These are phyloP conservation scores for Lolium perenne DNA, from an alignment of 176 grass and related monocot genomes.

Conservation along the genomic window DNA sequence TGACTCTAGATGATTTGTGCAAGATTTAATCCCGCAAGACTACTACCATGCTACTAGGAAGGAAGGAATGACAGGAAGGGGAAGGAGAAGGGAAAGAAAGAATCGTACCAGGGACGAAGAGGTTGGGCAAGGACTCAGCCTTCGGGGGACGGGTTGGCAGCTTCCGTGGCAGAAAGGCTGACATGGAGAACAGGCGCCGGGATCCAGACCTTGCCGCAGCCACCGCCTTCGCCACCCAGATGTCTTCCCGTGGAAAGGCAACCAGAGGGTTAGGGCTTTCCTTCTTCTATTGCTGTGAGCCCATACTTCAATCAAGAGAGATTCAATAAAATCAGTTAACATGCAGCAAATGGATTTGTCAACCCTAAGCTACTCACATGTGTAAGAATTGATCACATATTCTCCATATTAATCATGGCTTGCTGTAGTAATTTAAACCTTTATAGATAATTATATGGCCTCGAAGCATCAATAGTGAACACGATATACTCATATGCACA, in stretches of 20 bases:
- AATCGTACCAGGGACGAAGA: conserved; percentile 77
- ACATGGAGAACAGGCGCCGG: conserved; percentile 75
- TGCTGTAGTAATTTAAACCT: too few species aligned
- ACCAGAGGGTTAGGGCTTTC: conserved; percentile 16
- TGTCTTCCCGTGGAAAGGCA: not conserved
- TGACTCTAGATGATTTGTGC: conserved; percentile 6
- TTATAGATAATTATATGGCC: too few species aligned
- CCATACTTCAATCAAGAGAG: too few species aligned
- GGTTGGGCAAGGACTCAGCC: conserved; percentile 69
- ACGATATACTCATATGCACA: too few species aligned
- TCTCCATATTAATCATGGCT: too few species aligned
- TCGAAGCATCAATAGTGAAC: too few species aligned
- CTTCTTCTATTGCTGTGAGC: too few species aligned
- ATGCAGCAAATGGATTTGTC: too few species aligned
- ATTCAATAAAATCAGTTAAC: too few species aligned
- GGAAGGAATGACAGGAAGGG: not conserved
- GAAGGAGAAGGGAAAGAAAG: not conserved
- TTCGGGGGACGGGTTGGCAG: conserved; percentile 37
- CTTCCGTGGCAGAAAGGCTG: conserved; percentile 36
- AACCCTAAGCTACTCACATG: too few species aligned
- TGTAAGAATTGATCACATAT: too few species aligned
- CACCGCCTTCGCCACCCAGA: conserved; percentile 52
- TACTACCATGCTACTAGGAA: not conserved
- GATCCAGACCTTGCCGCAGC: conserved; percentile 60
- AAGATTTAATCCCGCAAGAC: not conserved